Conservation (phyloP, 2,329 filamentous ascomycete species). For the Fusarium humuli region DNA sequence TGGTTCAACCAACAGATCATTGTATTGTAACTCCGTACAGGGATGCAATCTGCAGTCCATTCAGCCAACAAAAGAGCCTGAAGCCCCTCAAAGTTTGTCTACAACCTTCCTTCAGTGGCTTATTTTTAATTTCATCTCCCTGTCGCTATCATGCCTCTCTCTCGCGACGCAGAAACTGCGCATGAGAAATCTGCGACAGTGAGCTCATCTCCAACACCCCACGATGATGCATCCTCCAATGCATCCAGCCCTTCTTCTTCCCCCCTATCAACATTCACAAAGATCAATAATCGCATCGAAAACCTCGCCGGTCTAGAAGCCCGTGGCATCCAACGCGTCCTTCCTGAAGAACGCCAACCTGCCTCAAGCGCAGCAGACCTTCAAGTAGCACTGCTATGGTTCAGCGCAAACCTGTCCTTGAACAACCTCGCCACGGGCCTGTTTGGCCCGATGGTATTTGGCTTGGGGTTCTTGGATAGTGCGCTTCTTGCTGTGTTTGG, state of each 20-base stretch:
- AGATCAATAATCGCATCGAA: constrained; percentile 39
- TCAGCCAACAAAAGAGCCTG: not conserved
- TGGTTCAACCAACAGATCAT: not conserved
- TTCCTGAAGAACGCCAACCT: constrained; percentile 51
- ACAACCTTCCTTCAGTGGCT: not conserved
- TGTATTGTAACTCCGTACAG: not conserved
- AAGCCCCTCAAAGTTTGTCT: not conserved
- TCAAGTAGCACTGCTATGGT: constrained; percentile 57
- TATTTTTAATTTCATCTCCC: constrained; percentile 4
- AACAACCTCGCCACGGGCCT: constrained; percentile 74
- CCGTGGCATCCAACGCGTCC: constrained; percentile 55
- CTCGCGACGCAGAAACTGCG: constrained; percentile 24
- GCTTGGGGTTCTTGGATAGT: constrained; percentile 78
- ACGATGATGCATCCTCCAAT: constrained; percentile 18
- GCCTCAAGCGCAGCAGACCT: constrained; percentile 51
- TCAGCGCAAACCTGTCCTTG: constrained; percentile 58
- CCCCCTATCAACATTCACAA: constrained; percentile 19
- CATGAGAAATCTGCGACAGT: constrained; percentile 32
- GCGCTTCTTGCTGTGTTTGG: constrained; percentile 79
- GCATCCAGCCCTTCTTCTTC: not conserved
- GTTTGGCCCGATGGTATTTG: constrained; percentile 74
- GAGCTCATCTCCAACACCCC: constrained; percentile 13
- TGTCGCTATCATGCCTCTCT: constrained; percentile 1
- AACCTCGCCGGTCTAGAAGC: constrained; percentile 54
- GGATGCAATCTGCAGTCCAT: not conserved